Conservation (phyloP, 345 rosid species). For the Sisymbrium altissimum region DNA sequence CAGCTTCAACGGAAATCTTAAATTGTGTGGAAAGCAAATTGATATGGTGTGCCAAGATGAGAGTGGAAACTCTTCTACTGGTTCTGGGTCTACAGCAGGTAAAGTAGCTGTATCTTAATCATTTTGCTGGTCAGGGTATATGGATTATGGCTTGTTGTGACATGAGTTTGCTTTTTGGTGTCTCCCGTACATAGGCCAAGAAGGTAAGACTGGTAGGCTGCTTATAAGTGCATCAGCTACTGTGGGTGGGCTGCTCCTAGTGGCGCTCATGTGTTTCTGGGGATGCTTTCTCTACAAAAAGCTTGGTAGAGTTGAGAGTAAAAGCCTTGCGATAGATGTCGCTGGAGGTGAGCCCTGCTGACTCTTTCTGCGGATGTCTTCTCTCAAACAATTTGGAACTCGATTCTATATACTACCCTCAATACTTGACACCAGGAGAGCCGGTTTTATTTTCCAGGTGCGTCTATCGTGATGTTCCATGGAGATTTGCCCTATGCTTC, state of each 20-base stretch:
- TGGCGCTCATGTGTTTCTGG: slow-evolving; percentile 99
- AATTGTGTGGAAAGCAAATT: slow-evolving; percentile 84
- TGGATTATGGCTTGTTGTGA: slow-evolving; percentile 10
- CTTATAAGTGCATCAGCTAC: slow-evolving; percentile 95
- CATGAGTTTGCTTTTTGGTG: slow-evolving; percentile 10
- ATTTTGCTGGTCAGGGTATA: slow-evolving; percentile 2
- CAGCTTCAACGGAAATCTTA: slow-evolving; percentile 80
- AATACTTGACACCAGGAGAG: slow-evolving; percentile 2
- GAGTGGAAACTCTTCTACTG: slow-evolving; percentile 39
- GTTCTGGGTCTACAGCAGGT: slow-evolving; percentile 55
- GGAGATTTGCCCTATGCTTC: slow-evolving; percentile 97
- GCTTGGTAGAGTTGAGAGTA: slow-evolving; percentile 78
- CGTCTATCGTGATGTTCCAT: slow-evolving; percentile 95
- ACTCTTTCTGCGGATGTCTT: slow-evolving; percentile 11
- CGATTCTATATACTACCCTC: not conserved
- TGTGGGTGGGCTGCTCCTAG: slow-evolving; percentile 90
- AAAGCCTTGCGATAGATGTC: slow-evolving; percentile 76
- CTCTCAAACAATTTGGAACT: not conserved
- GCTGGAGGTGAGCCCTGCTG: slow-evolving; percentile 67
- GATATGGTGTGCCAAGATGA: slow-evolving; percentile 48
- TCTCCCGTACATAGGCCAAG: slow-evolving; percentile 50
- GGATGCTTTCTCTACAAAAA: slow-evolving; percentile 98
- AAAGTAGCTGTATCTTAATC: slow-evolving; percentile 10
- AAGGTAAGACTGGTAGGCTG: slow-evolving; percentile 64
- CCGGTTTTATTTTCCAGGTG: slow-evolving; percentile 54